Evolutionary conservation across 2,329 filamentous ascomycete genomes (phyloP).

Genomic region (Aspergillus ochraceus): DNA sequence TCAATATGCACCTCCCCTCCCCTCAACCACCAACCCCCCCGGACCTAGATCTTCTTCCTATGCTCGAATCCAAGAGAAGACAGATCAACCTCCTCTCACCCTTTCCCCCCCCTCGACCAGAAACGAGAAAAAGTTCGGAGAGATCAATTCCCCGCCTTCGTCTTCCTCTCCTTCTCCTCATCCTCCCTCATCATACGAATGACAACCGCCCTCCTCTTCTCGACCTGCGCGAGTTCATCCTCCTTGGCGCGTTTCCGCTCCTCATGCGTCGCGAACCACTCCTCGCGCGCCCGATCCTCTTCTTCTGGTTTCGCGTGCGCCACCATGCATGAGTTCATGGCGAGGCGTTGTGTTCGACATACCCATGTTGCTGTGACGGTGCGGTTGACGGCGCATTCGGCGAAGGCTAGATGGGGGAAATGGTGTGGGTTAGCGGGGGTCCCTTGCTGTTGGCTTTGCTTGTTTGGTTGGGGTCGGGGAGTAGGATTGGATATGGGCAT

Average conservation of each 20-base stretch:
- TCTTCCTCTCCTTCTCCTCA: conserved; percentile 30
- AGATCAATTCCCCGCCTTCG: background rate
- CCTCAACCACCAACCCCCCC: no score
- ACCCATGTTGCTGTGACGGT: conserved; percentile 86
- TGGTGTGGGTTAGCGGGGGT: background rate
- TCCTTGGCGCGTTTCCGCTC: conserved; percentile 69
- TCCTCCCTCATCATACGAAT: conserved; percentile 44
- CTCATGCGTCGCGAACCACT: conserved; percentile 83
- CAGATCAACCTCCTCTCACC: background rate
- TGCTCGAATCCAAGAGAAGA: no score
- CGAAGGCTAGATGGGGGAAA: conserved; percentile 66
- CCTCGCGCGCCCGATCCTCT: conserved; percentile 83
- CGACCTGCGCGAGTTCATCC: conserved; percentile 52
- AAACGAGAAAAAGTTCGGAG: background rate
- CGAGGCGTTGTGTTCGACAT: conserved; percentile 74
- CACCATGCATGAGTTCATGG: conserved; percentile 95
- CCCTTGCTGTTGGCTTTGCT: no score
- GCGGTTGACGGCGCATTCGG: conserved; percentile 80
- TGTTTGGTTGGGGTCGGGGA: background rate
- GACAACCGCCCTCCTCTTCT: conserved; percentile 42
- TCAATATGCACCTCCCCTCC: background rate
- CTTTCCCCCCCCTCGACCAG: background rate
- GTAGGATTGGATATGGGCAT: no score
- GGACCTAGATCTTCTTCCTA: no score
- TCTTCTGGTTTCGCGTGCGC: conserved; percentile 78